Percentiles rank a stretch among this genome's conserved stretches.
These are phyloP conservation scores for Kluyveromyces siamensis DNA, from an alignment of 805 yeast genomes.

Conservation along the genomic window DNA sequence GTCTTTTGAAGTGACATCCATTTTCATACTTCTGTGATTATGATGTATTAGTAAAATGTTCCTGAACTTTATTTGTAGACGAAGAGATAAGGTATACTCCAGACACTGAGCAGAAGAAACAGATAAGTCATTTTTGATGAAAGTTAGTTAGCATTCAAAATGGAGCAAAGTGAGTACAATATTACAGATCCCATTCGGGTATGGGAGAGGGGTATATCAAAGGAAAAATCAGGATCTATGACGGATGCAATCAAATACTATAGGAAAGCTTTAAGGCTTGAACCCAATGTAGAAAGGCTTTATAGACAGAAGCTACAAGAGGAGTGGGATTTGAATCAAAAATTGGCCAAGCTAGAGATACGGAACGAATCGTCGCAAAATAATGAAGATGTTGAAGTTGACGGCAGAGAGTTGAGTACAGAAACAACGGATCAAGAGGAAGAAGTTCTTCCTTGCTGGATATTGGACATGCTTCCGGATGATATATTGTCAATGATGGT, in stretches of 20 bases:
- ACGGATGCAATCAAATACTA: conserved; percentile 74
- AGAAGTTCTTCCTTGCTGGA: conserved; percentile 30
- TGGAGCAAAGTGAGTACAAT: background rate
- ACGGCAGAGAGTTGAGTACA: conserved; percentile 7
- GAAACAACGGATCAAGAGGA: conserved; percentile 4
- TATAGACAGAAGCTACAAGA: conserved; percentile 52
- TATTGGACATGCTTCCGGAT: conserved; percentile 40
- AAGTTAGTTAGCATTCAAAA: background rate
- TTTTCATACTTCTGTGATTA: too few relatives aligned
- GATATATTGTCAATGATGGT: conserved; percentile 50
- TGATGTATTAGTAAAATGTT: too few relatives aligned
- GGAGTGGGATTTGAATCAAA: conserved; percentile 27
- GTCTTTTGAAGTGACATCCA: too few relatives aligned
- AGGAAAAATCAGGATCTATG: conserved; percentile 66
- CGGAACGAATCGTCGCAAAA: background rate
- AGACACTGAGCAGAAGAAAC: background rate
- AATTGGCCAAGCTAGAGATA: conserved; percentile 8
- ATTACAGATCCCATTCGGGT: conserved; percentile 42
- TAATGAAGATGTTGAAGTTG: conserved; percentile 3
- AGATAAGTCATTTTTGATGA: background rate
- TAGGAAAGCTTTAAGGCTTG: conserved; percentile 53
- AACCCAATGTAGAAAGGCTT: conserved; percentile 52
- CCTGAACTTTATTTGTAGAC: too few relatives aligned
- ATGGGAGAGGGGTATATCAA: conserved; percentile 62
- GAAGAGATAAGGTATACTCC: too few relatives aligned